Evolutionary conservation across 2,329 filamentous ascomycete species (phyloP), one percentile per base, ranked within the genome.

Genomic region (Ophiostoma triangulosporum): DNA sequence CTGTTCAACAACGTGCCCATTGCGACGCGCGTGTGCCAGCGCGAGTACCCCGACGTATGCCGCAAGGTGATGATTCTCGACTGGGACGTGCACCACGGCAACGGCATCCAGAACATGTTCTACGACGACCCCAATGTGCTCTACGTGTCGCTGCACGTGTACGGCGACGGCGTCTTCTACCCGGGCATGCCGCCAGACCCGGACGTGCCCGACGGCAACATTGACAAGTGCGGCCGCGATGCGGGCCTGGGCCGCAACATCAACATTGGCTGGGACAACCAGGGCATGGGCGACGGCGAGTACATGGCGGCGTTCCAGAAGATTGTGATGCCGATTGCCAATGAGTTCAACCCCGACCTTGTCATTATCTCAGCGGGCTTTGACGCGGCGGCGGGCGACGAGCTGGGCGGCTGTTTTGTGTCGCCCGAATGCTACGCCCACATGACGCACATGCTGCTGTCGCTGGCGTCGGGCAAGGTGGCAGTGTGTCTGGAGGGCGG

Each of bases 361-460:
- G 90, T 97, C 27, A 93, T 98, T 59, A 85, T 98, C 54, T 93
- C 93, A 20, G 89, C 93, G 40, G 93, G 93, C 0, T 98, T 98
- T 61, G 93, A 98, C 66, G 93, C 93, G 15, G 93, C 93, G 0
- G 87, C 86, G 59, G 93, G 93, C 12, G 93, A 98, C 66, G 84
- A 93, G 63, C 77, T 98, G 1, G 93, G 93, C 50, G 88, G 86
- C 31, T 98, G 93, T 65, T 91, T 88, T 63, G 93, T 98, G 5
- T 85, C 89, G 1, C 93, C 93, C 0, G 71, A 82, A 4, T 95
- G 93, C 64, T 98, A 97, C 65, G 88, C 90, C 14, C 91, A 98
- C 64, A 97, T 98, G 93, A 97, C 93, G 15, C 89, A 96, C 64
- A 96, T 97, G 91, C 78, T 98, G 48, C 97, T 96, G 90, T 89